These are phyloP conservation scores for Rhizophora mangle DNA, from an alignment of 345 rosid genomes.

Conservation along the genomic window DNA sequence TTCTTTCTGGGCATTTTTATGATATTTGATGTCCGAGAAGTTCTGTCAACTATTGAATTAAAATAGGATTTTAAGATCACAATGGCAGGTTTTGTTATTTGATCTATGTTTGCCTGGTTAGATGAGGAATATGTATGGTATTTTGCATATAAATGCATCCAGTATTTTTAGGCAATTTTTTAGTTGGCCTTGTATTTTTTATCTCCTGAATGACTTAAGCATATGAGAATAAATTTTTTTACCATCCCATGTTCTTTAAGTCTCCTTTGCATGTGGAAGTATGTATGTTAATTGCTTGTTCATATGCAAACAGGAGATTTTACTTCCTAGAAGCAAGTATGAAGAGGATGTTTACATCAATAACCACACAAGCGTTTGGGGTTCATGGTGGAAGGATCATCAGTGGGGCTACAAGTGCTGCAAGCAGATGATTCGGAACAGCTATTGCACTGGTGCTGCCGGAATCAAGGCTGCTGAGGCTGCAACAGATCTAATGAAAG, in stretches of 20 bases:
- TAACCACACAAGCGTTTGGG: slow-evolving; percentile 79
- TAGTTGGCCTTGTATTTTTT: too few relatives aligned
- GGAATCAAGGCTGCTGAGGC: slow-evolving; percentile 86
- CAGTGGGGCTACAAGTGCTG: slow-evolving; percentile 90
- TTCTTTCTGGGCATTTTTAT: neutral
- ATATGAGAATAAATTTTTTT: neutral
- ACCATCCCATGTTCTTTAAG: neutral
- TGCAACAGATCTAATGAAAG: slow-evolving; percentile 61
- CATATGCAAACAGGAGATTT: slow-evolving; percentile 32
- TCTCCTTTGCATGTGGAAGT: neutral
- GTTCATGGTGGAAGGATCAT: slow-evolving; percentile 93
- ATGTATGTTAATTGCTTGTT: slow-evolving; percentile 3
- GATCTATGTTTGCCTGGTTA: too few relatives aligned
- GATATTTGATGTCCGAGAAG: neutral
- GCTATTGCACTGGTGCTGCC: slow-evolving; percentile 76
- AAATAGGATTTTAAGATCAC: too few relatives aligned
- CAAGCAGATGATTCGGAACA: slow-evolving; percentile 61
- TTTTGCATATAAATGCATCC: too few relatives aligned
- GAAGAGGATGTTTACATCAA: slow-evolving; percentile 55
- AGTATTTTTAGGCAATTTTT: too few relatives aligned
- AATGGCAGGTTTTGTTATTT: too few relatives aligned
- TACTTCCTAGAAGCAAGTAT: slow-evolving; percentile 59
- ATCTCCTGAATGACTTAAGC: too few relatives aligned
- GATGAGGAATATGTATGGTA: too few relatives aligned
- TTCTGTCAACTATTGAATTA: too few relatives aligned